A percentile compares a stretch with the other conserved stretches of the same genome.
Conservation (phyloP, 805 yeast species). For the Myxozyma udenii region DNA sequence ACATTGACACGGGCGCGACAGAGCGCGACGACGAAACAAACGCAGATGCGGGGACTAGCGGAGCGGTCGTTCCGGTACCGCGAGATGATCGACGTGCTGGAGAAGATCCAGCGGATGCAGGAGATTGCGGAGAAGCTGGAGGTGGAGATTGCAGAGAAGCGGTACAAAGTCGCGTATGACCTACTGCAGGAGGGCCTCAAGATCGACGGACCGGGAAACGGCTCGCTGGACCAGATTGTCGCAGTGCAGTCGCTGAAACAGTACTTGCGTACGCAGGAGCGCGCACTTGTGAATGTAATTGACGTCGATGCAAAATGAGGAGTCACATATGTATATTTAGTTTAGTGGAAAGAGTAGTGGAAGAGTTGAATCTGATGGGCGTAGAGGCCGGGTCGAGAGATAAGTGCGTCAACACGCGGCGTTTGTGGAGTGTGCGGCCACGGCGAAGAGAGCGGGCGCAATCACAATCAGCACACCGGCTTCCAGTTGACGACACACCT, state of each 20-base stretch:
- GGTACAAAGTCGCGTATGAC: conserved; percentile 62
- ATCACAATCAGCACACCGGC: no score
- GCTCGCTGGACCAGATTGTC: conserved; percentile 35
- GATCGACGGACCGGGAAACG: conserved; percentile 32
- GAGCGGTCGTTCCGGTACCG: conserved; percentile 58
- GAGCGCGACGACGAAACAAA: conserved; percentile 54
- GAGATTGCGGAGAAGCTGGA: conserved; percentile 64
- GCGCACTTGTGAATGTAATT: conserved; percentile 16
- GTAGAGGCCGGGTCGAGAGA: no score
- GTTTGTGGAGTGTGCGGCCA: no score
- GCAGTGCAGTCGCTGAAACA: conserved; percentile 36
- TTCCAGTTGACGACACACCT: no score
- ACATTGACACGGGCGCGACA: conserved; percentile 49
- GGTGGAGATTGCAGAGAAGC: conserved; percentile 61
- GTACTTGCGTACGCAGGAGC: conserved; percentile 20
- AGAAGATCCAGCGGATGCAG: conserved; percentile 60
- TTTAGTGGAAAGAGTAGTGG: background rate
- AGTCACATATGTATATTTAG: background rate
- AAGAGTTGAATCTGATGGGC: no score
- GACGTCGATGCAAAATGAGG: conserved; percentile 4
- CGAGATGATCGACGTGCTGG: conserved; percentile 67
- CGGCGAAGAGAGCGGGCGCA: no score
- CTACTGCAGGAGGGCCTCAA: conserved; percentile 47
- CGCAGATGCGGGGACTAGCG: conserved; percentile 61
- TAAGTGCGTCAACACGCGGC: no score